Base-by-base conservation (phyloP, 2,329 filamentous ascomycete genomes). In the Bimuria novae-zelandiae region DNA sequence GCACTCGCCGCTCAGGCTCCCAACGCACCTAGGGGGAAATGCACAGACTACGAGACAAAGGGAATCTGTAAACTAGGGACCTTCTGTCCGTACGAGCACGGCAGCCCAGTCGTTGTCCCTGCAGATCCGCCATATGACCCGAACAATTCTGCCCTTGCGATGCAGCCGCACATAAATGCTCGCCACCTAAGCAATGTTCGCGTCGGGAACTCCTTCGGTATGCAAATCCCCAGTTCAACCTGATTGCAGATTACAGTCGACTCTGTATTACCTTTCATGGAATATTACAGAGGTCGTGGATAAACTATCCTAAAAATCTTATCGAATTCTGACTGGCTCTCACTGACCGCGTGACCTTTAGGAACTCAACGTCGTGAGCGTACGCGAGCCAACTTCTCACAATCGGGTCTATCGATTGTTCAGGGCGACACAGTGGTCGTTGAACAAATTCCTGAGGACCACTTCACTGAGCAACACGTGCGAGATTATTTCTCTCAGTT, bases 391-490 rank as follows among this genome's bases (percentile, higher is more conserved):
- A 75, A 84, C 0, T 86, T 90, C 63, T 89, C 89, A 0, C 79
- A 82, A 0, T 80, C 84, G 19, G 86, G 87, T 0, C 84, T 86
- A 0, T 81, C 85, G 22, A 71, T 92, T 68, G 80, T 75, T 49
- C 80, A 79, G 0, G 87, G 86, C 61, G 87, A 83, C 7, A 84
- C 85, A 0, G 82, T 94, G 17, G 89, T 92, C 2, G 81, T 94
- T 2, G 89, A 92, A 67, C 86, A 87, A 51, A 93, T 94, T 5
- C 90, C 90, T 0, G 82, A 87, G 55, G 87, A 89, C 17, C 80
- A 84, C 50, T 87, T 89, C 50, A 79, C 76, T 37, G 89, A 92
- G 62, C 80, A 85, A 0, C 74, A 81, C 10, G 82, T 94, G 11
- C 83, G 83, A 10, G 75, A 73, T 1, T 93, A 90, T 74, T 94